Conservation (phyloP, 768 basidiomycete genomes). For the Tricholoma bakamatsutake region DNA sequence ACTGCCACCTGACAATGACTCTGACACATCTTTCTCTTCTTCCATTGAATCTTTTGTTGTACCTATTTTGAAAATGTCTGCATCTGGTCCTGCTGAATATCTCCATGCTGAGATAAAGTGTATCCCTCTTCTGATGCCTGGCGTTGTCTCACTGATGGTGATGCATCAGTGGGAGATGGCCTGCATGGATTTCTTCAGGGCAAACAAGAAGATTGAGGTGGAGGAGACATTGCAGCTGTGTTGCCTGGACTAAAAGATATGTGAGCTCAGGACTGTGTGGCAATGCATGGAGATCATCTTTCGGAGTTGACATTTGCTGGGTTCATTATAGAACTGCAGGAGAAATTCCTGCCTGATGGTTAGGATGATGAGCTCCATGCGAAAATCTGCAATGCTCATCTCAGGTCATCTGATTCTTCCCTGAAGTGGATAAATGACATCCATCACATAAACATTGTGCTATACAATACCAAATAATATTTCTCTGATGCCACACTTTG, state of each 20-base stretch:
- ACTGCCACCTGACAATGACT: not conserved
- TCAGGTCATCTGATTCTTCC: not conserved
- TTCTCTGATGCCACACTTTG: not conserved
- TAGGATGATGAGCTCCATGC: not conserved
- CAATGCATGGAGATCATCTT: not conserved
- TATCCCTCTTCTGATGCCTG: no score
- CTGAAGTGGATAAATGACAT: not conserved
- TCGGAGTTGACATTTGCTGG: not conserved
- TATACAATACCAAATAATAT: not conserved
- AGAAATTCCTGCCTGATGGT: not conserved
- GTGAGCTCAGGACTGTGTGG: not conserved
- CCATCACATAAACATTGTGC: not conserved
- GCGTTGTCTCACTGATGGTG: no score
- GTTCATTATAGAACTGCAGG: not conserved
- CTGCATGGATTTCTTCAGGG: no score
- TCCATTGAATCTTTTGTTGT: no score
- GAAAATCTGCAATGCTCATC: not conserved
- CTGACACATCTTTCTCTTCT: not conserved
- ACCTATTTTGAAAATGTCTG: no score
- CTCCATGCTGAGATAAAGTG: no score
- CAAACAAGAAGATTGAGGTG: not conserved
- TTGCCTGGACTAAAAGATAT: not conserved
- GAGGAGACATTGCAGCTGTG: not conserved
- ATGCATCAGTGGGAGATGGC: no score
- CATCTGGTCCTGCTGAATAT: no score